Conservation (phyloP, 768 basidiomycete genomes). For the Calocera cornea region DNA sequence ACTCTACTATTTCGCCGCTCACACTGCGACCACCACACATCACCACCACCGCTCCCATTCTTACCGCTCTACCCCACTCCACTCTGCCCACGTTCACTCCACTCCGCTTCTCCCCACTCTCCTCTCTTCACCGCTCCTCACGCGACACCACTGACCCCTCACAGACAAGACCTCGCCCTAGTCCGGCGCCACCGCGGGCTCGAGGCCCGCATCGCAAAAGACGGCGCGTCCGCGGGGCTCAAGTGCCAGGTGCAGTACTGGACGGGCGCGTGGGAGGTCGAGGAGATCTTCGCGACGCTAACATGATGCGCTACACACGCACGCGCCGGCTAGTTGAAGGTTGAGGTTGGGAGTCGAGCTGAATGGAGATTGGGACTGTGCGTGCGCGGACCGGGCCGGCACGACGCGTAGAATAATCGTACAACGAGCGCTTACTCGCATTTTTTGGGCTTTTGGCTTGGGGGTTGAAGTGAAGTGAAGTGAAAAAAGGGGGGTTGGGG, state of each 20-base stretch:
- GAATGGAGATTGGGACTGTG: background rate
- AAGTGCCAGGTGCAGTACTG: conserved; percentile 66
- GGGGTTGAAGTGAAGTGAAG: background rate
- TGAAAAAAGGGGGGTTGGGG: background rate
- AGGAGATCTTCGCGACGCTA: conserved; percentile 49
- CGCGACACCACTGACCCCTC: background rate
- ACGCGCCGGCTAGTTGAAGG: background rate
- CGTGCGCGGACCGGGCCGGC: background rate
- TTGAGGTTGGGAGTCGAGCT: background rate
- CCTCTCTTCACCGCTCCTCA: background rate
- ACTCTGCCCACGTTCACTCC: background rate
- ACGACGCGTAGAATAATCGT: background rate
- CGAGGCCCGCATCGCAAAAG: conserved; percentile 58
- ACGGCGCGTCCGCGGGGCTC: conserved; percentile 52
- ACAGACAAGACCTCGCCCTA: conserved; percentile 68
- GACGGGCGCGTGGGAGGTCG: conserved; percentile 93
- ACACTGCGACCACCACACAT: background rate
- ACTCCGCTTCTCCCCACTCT: background rate
- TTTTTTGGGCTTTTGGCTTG: conserved; percentile 2
- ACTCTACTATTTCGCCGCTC: background rate
- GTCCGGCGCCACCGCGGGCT: conserved; percentile 70
- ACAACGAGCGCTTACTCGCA: background rate
- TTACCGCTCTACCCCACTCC: background rate
- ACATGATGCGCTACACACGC: background rate
- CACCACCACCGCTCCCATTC: no score